Percentiles rank a stretch among this genome's conserved stretches.
Evolutionary conservation across 345 rosid genomes (phyloP).

Genomic region (Tarenaya hassleriana): DNA sequence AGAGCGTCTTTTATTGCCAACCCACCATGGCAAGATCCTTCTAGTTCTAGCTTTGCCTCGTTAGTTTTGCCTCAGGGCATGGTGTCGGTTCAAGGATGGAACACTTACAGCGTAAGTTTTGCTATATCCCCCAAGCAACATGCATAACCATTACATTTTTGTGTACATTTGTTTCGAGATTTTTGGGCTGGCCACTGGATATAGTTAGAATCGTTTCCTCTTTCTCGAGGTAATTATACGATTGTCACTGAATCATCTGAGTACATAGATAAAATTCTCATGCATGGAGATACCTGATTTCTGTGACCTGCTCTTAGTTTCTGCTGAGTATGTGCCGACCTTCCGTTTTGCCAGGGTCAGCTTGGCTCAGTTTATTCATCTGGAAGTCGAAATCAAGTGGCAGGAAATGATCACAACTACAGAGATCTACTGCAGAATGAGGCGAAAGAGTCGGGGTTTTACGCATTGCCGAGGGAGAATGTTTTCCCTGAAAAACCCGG

Average conservation of each 20-base stretch:
- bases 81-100: conserved; percentile 78
- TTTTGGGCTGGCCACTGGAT: background rate
- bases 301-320: background rate
- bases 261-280: no score
- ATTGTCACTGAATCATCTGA: no score
- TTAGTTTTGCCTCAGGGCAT: conserved; percentile 67
- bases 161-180: no score
- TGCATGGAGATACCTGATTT: no score
- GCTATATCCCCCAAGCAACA: background rate
- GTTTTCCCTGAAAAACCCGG: conserved; percentile 90
- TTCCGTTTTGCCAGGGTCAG: conserved; percentile 40
- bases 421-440: conserved; percentile 50
- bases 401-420: conserved; percentile 44
- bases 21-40: conserved; percentile 82
- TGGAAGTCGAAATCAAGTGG: conserved; percentile 50
- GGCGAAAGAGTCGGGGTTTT: conserved; percentile 39
- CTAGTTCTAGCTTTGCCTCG: conserved; percentile 69
- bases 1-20: conserved; percentile 69
- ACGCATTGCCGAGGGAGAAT: conserved; percentile 66
- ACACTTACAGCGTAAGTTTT: conserved; percentile 51
- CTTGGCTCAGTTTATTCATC: conserved; percentile 63
- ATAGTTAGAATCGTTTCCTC: no score
- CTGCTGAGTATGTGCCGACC: background rate
- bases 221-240: no score
- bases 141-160: background rate